Evolutionary conservation across 257 asterid species (phyloP).

Genomic region (Nicotiana attenuata): DNA sequence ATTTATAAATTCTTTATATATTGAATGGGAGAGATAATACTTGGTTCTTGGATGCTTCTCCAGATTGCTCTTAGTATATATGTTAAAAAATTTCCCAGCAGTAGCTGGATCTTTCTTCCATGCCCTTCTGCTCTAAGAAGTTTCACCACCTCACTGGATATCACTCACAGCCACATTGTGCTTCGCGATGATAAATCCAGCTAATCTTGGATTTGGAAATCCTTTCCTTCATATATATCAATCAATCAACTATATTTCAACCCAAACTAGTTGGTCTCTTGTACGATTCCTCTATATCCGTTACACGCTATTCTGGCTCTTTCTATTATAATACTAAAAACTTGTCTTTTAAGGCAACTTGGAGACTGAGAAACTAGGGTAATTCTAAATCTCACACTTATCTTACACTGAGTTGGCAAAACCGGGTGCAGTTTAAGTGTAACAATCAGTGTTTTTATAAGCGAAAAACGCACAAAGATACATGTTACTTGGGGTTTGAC

Average conservation of each 20-base stretch:
- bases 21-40: neutral
- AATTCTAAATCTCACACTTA: neutral
- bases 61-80: neutral
- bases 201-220: neutral
- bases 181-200: neutral
- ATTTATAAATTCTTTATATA: neutral
- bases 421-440: no score
- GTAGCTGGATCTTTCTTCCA: neutral
- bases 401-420: no score
- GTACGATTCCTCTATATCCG: neutral
- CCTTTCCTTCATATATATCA: neutral
- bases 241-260: neutral
- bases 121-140: neutral
- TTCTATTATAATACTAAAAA: neutral
- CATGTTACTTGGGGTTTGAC: no score
- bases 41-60: neutral
- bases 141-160: neutral
- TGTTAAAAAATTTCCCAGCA: neutral
- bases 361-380: neutral
- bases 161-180: neutral
- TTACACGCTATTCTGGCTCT: neutral
- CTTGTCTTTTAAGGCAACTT: neutral
- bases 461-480: no score
- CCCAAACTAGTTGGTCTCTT: neutral
- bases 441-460: no score